Evolutionary conservation across 2,329 filamentous ascomycete species (phyloP), one percentile per base, ranked within the genome.

Genomic region (Aureobasidium sp.): DNA sequence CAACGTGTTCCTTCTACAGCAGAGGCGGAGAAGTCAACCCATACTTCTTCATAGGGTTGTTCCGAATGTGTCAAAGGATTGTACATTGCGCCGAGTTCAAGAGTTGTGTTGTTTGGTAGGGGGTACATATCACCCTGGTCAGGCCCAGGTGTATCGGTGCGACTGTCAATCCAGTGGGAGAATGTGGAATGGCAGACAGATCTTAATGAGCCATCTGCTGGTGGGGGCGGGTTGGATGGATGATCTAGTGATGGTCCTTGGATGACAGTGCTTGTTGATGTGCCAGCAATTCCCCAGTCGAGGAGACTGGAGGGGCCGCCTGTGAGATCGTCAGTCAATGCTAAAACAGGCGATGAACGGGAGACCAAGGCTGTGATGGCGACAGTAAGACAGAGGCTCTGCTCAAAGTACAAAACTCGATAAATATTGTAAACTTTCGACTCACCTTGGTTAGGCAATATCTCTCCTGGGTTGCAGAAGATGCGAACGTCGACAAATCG

Each of bases 201-300:
- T 34, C 44, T 51, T 12, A 25, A 17, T 20, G 63, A 31, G 8
- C 39, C 49, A 29, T 57, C 53, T 44, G 34, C 6, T 14, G 44
- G 49, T n/a, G 45, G 39, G 8, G 25, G 20, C 14, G 68, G 39
- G n/a, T 64, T 49, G 3, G 41, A 56, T 4, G 61, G 45, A 17
- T 52, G 55, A 52, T 48, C 14, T 17, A 59, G 17, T 6, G 49
- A 55, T 1, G 56, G 45, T 27, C 14, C 70, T 51, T 73, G 62
- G 48, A 61, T 56, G 12, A 62, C 63, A 44, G 70, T 70, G 41
- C 74, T 79, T 0, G 74, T 76, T 0, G 83, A 82, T 0, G 72
- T 78, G 1, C 86, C 86, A 0, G 82, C 83, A 66, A 88, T 86
- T 4, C 81, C 86, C 87, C 87, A 89, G 67, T 88, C 85, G 2